Evolutionary conservation across 306 rosid genomes (phyloP).

Genomic region (Rosa persica): DNA sequence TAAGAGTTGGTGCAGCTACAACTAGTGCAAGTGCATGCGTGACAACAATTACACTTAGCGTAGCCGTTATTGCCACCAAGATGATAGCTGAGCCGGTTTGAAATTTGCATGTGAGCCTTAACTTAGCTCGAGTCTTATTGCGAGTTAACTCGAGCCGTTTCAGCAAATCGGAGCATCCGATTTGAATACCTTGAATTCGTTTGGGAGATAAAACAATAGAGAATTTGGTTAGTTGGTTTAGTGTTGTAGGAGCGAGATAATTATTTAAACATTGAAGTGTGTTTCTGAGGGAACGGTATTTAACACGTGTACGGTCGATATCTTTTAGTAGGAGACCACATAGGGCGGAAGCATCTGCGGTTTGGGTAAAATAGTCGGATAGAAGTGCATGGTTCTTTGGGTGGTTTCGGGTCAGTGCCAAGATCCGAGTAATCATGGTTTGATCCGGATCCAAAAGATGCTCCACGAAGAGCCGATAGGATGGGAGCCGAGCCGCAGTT

Average conservation of each 20-base stretch:
- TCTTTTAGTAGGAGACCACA: slow-evolving; percentile 61
- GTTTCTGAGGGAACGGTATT: slow-evolving; percentile 23
- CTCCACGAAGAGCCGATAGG: slow-evolving; percentile 72
- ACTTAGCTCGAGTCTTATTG: slow-evolving; percentile 37
- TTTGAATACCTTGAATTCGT: slow-evolving; percentile 22
- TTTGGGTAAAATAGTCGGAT: slow-evolving; percentile 56
- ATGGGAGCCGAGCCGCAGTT: slow-evolving; percentile 62
- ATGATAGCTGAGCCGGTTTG: slow-evolving; percentile 39
- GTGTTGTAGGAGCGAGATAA: neutral
- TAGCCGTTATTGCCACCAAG: slow-evolving; percentile 37
- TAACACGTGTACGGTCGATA: slow-evolving; percentile 42
- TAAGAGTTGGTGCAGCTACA: slow-evolving; percentile 48
- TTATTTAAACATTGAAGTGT: slow-evolving; percentile 25
- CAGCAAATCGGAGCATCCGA: slow-evolving; percentile 36
- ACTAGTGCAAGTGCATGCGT: slow-evolving; percentile 53
- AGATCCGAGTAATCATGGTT: slow-evolving; percentile 33
- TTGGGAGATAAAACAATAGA: slow-evolving; percentile 3
- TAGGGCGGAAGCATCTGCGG: slow-evolving; percentile 54
- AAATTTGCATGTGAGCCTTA: slow-evolving; percentile 21
- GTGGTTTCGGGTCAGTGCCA: slow-evolving; percentile 29
- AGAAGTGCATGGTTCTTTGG: slow-evolving; percentile 39
- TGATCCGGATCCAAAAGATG: slow-evolving; percentile 71
- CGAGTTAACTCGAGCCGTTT: slow-evolving; percentile 56
- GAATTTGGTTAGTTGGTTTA: slow-evolving; percentile 26
- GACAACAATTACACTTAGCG: slow-evolving; percentile 41